A percentile compares a stretch with the other conserved stretches of the same genome.
phyloP scores from a whole-genome alignment of 805 yeast species.

The Ogataea pignaliae region DNA sequence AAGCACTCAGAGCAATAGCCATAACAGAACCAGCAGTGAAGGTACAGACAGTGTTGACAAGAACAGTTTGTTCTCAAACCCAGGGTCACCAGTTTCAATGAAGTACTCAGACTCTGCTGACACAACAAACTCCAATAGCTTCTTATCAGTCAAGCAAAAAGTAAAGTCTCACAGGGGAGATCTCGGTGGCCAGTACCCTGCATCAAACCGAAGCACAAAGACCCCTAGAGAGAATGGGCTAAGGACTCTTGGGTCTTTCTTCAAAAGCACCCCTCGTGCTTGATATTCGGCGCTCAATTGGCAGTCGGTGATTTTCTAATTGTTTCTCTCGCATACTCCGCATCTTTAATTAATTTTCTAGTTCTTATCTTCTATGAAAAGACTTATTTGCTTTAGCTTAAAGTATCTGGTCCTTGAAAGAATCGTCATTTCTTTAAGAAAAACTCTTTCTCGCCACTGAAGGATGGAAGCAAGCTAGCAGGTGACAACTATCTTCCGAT shows the following conservation, averaged over 20 bases:
- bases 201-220: background rate
- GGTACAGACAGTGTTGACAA: background rate
- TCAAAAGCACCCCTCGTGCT: background rate
- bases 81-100: background rate
- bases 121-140: background rate
- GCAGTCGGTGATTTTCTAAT: too few species aligned
- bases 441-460: too few species aligned
- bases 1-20: background rate
- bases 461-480: too few species aligned
- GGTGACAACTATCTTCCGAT: too few species aligned
- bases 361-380: too few species aligned
- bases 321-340: too few species aligned
- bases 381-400: too few species aligned
- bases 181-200: background rate
- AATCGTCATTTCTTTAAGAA: too few species aligned
- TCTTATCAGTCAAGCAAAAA: background rate
- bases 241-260: background rate
- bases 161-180: background rate
- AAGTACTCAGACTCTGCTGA: background rate
- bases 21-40: background rate
- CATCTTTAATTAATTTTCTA: too few species aligned
- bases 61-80: constrained; percentile 1
- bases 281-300: too few species aligned
- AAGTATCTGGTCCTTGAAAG: too few species aligned
- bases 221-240: background rate